These are phyloP conservation scores for Colletotrichum incanum DNA, from an alignment of 2,329 filamentous ascomycete species.

Conservation along the genomic window DNA sequence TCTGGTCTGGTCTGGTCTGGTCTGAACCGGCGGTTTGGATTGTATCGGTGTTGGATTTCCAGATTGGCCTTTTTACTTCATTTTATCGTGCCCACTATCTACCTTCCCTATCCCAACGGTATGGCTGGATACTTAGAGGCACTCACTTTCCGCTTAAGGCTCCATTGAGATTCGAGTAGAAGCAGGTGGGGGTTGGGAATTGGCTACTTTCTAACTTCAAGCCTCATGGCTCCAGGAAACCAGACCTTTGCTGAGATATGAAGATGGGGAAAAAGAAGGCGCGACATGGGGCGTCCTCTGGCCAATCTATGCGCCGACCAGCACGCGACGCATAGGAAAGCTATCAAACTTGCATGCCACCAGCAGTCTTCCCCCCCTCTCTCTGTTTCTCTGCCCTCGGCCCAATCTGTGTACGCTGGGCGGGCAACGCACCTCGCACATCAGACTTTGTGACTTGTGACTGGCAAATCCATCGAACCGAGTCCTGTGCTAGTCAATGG, in stretches of 20 bases:
- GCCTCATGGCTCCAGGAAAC: neutral
- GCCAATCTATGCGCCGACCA: conserved; percentile 8
- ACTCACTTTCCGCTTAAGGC: neutral
- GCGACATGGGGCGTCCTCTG: conserved; percentile 15
- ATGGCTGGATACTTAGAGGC: conserved; percentile 3
- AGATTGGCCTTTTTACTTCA: no score
- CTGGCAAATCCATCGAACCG: neutral
- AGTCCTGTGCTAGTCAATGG: conserved; percentile 1
- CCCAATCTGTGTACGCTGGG: neutral
- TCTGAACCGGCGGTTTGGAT: conserved; percentile 2
- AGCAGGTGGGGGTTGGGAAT: conserved; percentile 34
- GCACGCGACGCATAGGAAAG: conserved; percentile 28
- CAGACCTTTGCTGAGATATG: conserved; percentile 6
- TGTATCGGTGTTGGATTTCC: neutral
- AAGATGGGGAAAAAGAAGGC: conserved; percentile 20
- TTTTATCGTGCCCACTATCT: neutral
- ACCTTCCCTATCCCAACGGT: neutral
- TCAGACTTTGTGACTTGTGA: conserved; percentile 1
- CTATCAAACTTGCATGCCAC: conserved; percentile 38
- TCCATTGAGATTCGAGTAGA: conserved; percentile 12
- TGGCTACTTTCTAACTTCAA: conserved; percentile 7
- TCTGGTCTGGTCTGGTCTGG: neutral
- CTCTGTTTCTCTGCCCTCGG: neutral
- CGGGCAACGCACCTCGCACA: neutral
- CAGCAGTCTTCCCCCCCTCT: neutral